Evolutionary conservation across 805 yeast species (phyloP).

Genomic region (Wickerhamiella brachini): DNA sequence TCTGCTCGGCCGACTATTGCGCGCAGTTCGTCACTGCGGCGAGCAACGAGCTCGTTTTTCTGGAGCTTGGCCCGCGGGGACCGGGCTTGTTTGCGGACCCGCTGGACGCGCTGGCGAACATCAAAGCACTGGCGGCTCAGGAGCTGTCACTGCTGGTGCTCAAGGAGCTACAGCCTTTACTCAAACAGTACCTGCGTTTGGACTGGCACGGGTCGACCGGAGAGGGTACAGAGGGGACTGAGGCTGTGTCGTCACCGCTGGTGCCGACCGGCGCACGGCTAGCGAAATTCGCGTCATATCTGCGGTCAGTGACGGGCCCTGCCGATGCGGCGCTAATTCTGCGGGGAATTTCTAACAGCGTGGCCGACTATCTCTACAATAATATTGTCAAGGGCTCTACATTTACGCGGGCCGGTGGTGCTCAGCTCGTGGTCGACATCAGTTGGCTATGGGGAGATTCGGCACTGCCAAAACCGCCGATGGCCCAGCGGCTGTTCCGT

Average conservation of each 20-base stretch:
- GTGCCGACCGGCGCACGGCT: slow-evolving; percentile 1
- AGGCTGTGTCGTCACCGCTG: background rate
- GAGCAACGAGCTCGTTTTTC: slow-evolving; percentile 31
- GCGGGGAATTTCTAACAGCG: slow-evolving; percentile 16
- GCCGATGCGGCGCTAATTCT: background rate
- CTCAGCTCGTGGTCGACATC: slow-evolving; percentile 25
- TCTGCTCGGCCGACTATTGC: slow-evolving; percentile 27
- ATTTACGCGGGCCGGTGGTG: slow-evolving; percentile 27
- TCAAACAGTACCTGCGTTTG: slow-evolving; percentile 6
- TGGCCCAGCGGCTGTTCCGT: background rate
- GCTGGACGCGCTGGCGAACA: slow-evolving; percentile 1
- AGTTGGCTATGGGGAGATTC: slow-evolving; percentile 20
- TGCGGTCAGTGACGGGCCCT: background rate
- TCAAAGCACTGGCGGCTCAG: slow-evolving; percentile 5
- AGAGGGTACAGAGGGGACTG: slow-evolving; percentile 13
- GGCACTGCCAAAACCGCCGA: background rate
- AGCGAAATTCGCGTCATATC: background rate
- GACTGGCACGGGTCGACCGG: slow-evolving; percentile 22
- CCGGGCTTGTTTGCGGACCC: background rate
- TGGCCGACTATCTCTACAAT: slow-evolving; percentile 28
- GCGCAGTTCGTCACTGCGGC: slow-evolving; percentile 29
- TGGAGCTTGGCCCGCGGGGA: background rate
- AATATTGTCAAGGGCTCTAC: slow-evolving; percentile 28
- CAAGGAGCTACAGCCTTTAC: slow-evolving; percentile 4
- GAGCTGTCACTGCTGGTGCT: slow-evolving; percentile 4